Conservation (phyloP, 768 basidiomycete species). For the Suillus fuscotomentosus region DNA sequence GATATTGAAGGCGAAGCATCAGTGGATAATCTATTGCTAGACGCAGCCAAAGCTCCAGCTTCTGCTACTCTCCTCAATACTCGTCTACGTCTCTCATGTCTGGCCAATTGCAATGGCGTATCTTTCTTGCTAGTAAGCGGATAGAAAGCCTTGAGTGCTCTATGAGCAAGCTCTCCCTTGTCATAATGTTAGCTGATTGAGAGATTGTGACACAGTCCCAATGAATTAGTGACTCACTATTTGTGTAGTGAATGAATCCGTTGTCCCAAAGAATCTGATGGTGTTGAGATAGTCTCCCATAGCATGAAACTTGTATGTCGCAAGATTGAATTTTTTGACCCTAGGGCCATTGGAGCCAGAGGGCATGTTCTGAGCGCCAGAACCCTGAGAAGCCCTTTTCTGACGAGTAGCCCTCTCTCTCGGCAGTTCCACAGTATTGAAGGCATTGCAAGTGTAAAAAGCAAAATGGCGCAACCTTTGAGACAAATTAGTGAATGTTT, state of each 20-base stretch:
- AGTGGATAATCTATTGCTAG: not conserved
- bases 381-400: not conserved
- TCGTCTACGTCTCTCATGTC: rapidly evolving
- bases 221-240: not conserved
- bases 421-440: not conserved
- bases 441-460: not conserved
- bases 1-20: not conserved
- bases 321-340: no score
- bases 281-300: not conserved
- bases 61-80: not conserved
- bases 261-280: not conserved
- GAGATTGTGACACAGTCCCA: no score
- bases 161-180: constrained; percentile 18
- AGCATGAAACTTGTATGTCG: no score
- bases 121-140: not conserved
- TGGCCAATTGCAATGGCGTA: not conserved
- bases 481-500: not conserved
- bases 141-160: constrained; percentile 34
- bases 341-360: no score
- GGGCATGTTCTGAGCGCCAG: no score
- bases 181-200: not conserved
- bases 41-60: not conserved
- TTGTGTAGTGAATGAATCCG: not conserved
- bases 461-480: not conserved
- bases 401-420: not conserved